Evolutionary conservation across 2,329 filamentous ascomycete genomes (phyloP).

Genomic region (Hymenoscyphus albidus): DNA sequence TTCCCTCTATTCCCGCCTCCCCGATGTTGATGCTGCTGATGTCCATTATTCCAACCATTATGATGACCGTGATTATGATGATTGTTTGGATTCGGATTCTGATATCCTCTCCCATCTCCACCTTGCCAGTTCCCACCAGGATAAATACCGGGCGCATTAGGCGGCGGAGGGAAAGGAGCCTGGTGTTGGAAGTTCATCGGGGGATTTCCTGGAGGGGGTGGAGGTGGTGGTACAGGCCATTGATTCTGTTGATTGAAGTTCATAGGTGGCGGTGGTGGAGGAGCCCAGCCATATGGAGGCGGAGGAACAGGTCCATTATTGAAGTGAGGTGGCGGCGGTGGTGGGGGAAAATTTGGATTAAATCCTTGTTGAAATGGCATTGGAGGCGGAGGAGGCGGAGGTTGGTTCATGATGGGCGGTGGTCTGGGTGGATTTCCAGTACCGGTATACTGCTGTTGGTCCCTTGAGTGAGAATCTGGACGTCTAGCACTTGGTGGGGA

Average conservation of each 20-base stretch:
- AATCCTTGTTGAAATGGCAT: constrained; percentile 24
- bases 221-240: constrained; percentile 26
- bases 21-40: constrained; percentile 13
- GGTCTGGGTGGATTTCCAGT: constrained; percentile 17
- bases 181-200: constrained; percentile 17
- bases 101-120: constrained; percentile 21
- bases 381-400: constrained; percentile 16
- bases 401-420: constrained; percentile 14
- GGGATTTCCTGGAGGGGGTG: constrained; percentile 22
- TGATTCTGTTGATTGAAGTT: constrained; percentile 21
- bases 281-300: constrained; percentile 10
- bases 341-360: constrained; percentile 29
- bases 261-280: constrained; percentile 20
- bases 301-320: constrained; percentile 10
- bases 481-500: constrained; percentile 18
- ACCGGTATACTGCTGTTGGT: constrained; percentile 7
- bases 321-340: constrained; percentile 20
- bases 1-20: constrained; percentile 28
- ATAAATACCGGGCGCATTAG: constrained; percentile 15
- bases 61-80: not conserved
- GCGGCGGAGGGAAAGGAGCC: constrained; percentile 14
- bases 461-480: constrained; percentile 11
- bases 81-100: not conserved
- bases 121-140: constrained; percentile 23
- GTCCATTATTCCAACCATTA: constrained; percentile 27